Evolutionary conservation across 164 flowering plant species (phyloP), one percentile per base, ranked within the genome.

Genomic region (Taxillus chinensis): DNA sequence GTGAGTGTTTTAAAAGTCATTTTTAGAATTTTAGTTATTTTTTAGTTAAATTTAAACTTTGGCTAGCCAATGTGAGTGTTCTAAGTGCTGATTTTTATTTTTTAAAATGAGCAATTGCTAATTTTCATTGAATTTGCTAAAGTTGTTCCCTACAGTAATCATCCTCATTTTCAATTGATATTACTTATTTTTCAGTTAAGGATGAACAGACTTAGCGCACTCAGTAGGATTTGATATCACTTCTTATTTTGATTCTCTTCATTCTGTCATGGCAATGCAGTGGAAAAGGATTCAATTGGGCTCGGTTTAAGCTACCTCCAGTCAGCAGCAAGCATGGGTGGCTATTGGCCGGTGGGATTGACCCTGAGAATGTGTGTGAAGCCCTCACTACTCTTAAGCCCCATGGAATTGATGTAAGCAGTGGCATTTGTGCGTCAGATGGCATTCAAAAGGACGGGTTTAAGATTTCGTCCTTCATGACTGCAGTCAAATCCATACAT

Each of bases 301-400:
- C 74, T 9, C 82, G 69, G 76, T 93, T 90, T 68, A 78, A 82
- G 75, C 74, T 86, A 59, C 97, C 99, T 5, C 62, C 71, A 13
- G 75, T 90, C 55, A 79, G 65, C 64, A 91, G 96, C 81, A 91
- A 82, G 72, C 49, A 86, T 38, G 99, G 96, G 16, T 93, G 97
- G 99, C 83, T 93, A 40, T 77, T 95, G 71, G 99, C 97, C 0
- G 99, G 97, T 69, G 96, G 99, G 62, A 80, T 95, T 60, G 69
- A 83, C 45, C 87, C 93, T 14, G 91, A 81, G 39, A 93, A 93
- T 71, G 91, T 83, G 13, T 51, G 52, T 60, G 85, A 83, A 65
- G 99, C 99, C 52, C 69, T 91, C 54, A 55, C 77, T 9, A 80
- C 78, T 58, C 87, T 95, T 8, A 82, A 65, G 57, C 97, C 99